Conservation (phyloP, 768 basidiomycete genomes). For the Hydnomerulius pinastri region DNA sequence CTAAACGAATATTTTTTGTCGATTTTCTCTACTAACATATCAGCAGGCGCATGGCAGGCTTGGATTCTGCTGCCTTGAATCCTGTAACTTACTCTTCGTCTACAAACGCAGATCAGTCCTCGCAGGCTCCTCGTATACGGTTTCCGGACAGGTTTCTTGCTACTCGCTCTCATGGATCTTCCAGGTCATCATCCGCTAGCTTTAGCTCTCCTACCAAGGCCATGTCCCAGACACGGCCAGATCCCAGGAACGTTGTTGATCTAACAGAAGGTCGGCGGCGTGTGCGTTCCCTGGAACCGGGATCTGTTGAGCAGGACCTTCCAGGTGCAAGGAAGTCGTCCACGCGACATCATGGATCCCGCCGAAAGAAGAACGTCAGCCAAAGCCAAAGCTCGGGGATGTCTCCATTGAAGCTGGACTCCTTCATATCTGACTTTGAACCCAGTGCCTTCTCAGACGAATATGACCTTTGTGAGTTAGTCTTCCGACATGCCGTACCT, state of each 20-base stretch:
- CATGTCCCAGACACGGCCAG: conserved; percentile 15
- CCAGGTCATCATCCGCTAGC: conserved; percentile 33
- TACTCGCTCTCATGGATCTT: conserved; percentile 27
- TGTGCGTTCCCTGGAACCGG: conserved; percentile 22
- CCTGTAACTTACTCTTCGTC: conserved; percentile 16
- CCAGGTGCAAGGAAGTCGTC: conserved; percentile 17
- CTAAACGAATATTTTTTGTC: not conserved
- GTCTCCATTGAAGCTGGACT: conserved; percentile 29
- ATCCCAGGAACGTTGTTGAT: conserved; percentile 9
- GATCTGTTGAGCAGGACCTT: conserved; percentile 14
- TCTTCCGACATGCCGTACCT: conserved; percentile 4
- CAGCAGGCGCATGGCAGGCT: conserved; percentile 32
- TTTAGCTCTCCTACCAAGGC: conserved; percentile 17
- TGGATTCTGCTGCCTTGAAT: conserved; percentile 21
- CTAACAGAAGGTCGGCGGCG: conserved; percentile 19
- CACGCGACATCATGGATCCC: conserved; percentile 17
- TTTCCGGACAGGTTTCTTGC: conserved; percentile 36
- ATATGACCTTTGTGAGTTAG: conserved; percentile 70
- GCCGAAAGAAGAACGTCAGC: conserved; percentile 17
- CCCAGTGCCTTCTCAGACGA: conserved; percentile 65
- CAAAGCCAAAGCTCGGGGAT: conserved; percentile 15
- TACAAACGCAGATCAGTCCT: conserved; percentile 2
- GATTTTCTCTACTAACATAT: not conserved
- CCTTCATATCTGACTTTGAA: conserved; percentile 35
- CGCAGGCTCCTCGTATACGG: conserved; percentile 31